Evolutionary conservation across 768 basidiomycete species (phyloP), one percentile per base, ranked within the genome.

Genomic region (Cystobasidium onofrii): DNA sequence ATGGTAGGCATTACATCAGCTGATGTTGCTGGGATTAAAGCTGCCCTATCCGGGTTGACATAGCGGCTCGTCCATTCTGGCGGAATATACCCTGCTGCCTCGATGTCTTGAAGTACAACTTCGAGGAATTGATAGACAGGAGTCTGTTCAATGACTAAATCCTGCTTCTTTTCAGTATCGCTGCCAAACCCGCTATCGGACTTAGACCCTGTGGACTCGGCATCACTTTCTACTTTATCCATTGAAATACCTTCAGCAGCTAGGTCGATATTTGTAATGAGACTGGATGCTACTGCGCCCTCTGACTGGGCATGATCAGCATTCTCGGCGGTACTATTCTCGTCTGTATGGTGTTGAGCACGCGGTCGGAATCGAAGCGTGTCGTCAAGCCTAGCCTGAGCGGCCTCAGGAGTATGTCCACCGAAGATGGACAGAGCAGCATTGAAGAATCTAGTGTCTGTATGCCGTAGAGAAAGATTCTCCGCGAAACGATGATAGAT

Each of bases 361-460:
- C n/a, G n/a, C n/a, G n/a, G n/a, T n/a, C n/a, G n/a, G n/a, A n/a
- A n/a, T n/a, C n/a, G n/a, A n/a, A n/a, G n/a, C n/a, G 46, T 20
- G n/a, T 7, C 46, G 20, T 50, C 46, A 20, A 50, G 46, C n/a
- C 20, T 50, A 3, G 46, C 46, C 18, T 50, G 46, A 3, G 20
- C 20, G 20, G 25, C 25, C 23, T 60, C 17, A 13, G 25, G 25
- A 7, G 57, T 60, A 60, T 34, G 57, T 7, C 25, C 57, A 23
- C 57, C 57, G 33, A 64, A 64, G 15, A 64, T 23, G 13, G 10
- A 2, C 17, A 64, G 17, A 27, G 63, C 63, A 20, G 57, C 63
- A 27, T 64, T 64, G 34, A 64, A 64, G 23, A 64, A 64, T 13
- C 39, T 27, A 39, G 31, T 34, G 23, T 64, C 63, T 27, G 63